Evolutionary conservation across 192 early-diverging fungal species (phyloP), one percentile per base, ranked within the genome.

Genomic region (Entomortierella chlamydospora): DNA sequence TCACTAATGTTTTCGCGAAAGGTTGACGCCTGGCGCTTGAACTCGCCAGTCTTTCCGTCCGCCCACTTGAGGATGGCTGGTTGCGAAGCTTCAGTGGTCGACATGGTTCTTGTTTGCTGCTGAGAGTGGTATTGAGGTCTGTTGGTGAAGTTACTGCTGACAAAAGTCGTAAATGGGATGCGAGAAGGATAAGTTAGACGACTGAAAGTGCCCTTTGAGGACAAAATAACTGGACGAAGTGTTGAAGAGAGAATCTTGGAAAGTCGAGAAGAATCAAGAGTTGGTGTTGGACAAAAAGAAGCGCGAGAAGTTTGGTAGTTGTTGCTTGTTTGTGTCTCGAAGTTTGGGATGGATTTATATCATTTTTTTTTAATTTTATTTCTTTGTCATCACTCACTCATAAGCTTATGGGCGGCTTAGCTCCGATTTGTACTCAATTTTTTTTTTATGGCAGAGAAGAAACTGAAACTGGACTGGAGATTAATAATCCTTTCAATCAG

Each of bases 21-120:
- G 60, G 71, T 83, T 13, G 93, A 94, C 30, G 87, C 84, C 67
- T 92, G 88, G 51, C 94, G 90, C 47, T 87, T 87, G 82, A 95
- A 97, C 70, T 95, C 92, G 70, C 95, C 95, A 56, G 54, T 61
- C 57, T 95, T 91, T 49, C 85, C 72, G 37, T 85, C 83, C 57
- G 90, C 83, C 91, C 92, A 92, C 64, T 90, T 87, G 49, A 83
- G 66, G 66, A 88, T 88, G 11, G 52, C 39, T n/a, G 84, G 67
- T 31, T 80, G 79, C 13, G 61, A 25, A 28, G 37, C 12, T n/a
- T 53, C 33, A 52, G 54, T 15, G 28, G 61, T 52, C 33, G 67
- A 69, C 73, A 70, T 78, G 73, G 9, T 57, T 64, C 53, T 62
- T 50, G 28, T 28, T 37, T 64, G 52, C 0, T 61, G 43, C 0